Evolutionary conservation across 345 rosid genomes (phyloP), one percentile per base, ranked within the genome.

Genomic region (Ricinus communis): DNA sequence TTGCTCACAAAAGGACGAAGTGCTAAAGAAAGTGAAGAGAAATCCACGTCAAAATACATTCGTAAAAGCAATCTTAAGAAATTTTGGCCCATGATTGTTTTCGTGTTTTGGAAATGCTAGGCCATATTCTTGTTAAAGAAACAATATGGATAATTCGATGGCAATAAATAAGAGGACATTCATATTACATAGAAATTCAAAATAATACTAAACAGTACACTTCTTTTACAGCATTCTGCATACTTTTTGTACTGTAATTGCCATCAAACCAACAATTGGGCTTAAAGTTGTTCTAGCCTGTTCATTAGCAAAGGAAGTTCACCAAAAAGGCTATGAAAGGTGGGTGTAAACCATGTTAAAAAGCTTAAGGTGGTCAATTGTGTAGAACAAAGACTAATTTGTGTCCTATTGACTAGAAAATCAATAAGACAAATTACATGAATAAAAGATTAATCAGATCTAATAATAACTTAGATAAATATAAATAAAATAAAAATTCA

Each of bases 1-100:
- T 81, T 78, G 78, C 74, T 85, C 65, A 81, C 61, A n/a, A 72
- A 71, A 62, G 97, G 93, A 45, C 93, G 89, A 73, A 91, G 91
- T 55, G 88, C 97, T 91, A 61, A 47, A 72, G 66, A 33, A 71
- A 51, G 65, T 30, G 36, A 70, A 22, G 73, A 60, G 47, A 45
- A 24, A 28, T 63, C 51, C 24, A 68, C 53, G 70, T 68, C 51
- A 77, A 69, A 43, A 73, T 47, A 19, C 68, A 67, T 55, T 71
- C 65, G 50, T 45, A 53, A 22, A 25, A 58, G 28, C 33, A 65
- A 58, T 38, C 70, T 67, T 49, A 51, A 53, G 45, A 74, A 74
- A 52, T 36, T 46, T 41, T 14, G 50, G 30, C n/a, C 14, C 7
- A 25, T 24, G n/a, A 31, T 14, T 15, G 30, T 15, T 31, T 33